Percentiles rank a stretch among this genome's conserved stretches.
Evolutionary conservation across 2,329 filamentous ascomycete species (phyloP).

Genomic region (Fusarium camptoceras): DNA sequence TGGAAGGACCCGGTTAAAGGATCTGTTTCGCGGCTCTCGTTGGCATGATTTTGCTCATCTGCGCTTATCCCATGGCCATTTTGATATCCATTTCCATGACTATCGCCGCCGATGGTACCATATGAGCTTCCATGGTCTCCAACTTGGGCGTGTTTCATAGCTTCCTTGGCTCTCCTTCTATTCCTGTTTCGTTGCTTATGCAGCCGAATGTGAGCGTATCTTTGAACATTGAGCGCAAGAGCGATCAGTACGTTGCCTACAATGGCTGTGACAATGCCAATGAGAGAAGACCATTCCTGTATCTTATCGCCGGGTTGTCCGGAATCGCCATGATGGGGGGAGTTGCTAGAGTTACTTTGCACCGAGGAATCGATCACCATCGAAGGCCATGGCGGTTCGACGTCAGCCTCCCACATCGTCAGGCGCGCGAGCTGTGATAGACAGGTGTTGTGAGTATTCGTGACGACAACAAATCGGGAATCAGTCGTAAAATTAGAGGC

Average conservation of each 20-base stretch:
- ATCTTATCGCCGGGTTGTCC: slow-evolving; percentile 61
- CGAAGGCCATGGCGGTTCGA: slow-evolving; percentile 43
- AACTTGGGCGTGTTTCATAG: slow-evolving; percentile 60
- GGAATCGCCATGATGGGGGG: slow-evolving; percentile 34
- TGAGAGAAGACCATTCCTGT: slow-evolving; percentile 88
- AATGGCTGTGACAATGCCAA: slow-evolving; percentile 94
- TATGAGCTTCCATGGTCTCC: slow-evolving; percentile 49
- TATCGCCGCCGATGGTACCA: slow-evolving; percentile 48
- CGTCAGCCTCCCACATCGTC: slow-evolving; percentile 45
- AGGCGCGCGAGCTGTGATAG: slow-evolving; percentile 34
- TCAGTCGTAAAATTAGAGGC: slow-evolving; percentile 16
- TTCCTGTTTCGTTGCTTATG: slow-evolving; percentile 74
- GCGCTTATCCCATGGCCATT: slow-evolving; percentile 29
- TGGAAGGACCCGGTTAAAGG: slow-evolving; percentile 64
- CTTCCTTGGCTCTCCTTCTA: slow-evolving; percentile 65
- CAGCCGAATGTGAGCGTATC: slow-evolving; percentile 91
- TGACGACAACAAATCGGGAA: slow-evolving; percentile 8
- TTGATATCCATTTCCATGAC: slow-evolving; percentile 39
- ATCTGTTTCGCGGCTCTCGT: slow-evolving; percentile 58
- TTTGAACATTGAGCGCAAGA: slow-evolving; percentile 93
- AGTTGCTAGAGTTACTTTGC: slow-evolving; percentile 22
- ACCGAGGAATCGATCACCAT: slow-evolving; percentile 34
- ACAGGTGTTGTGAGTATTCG: slow-evolving; percentile 27
- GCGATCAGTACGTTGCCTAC: slow-evolving; percentile 94
- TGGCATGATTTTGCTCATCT: slow-evolving; percentile 52